Percentiles rank a stretch among this genome's conserved stretches.
Evolutionary conservation across 2,329 filamentous ascomycete genomes (phyloP).

Genomic region (Diaporthe longicolla): DNA sequence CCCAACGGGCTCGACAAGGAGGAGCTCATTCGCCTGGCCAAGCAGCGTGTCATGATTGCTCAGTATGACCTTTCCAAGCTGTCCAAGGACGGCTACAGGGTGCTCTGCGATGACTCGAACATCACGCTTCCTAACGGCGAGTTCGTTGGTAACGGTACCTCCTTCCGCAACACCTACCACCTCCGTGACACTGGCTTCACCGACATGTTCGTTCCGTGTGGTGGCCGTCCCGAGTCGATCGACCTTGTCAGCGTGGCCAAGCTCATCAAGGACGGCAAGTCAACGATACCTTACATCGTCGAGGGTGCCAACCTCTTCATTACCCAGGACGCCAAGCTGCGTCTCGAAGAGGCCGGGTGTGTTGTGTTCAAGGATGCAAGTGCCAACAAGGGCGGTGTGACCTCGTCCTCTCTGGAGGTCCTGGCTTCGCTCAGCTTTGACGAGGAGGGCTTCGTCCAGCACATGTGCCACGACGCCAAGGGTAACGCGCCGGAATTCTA

Average conservation of each 20-base stretch:
- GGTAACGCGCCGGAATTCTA: constrained; percentile 92
- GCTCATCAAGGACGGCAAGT: constrained; percentile 92
- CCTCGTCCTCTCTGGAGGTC: constrained; percentile 95
- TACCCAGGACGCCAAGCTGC: constrained; percentile 96
- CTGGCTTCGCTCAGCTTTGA: constrained; percentile 95
- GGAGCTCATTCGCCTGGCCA: constrained; percentile 88
- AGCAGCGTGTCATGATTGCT: constrained; percentile 88
- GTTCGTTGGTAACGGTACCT: constrained; percentile 88
- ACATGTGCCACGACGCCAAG: constrained; percentile 88
- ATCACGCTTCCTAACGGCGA: constrained; percentile 91
- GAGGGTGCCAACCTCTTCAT: constrained; percentile 99
- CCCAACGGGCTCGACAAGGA: constrained; percentile 88
- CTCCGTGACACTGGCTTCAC: constrained; percentile 82
- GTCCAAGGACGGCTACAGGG: constrained; percentile 88
- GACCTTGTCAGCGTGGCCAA: constrained; percentile 89
- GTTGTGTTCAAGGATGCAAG: constrained; percentile 98
- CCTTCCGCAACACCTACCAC: constrained; percentile 98
- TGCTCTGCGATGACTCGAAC: constrained; percentile 92
- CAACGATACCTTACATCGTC: constrained; percentile 91
- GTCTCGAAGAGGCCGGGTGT: constrained; percentile 94
- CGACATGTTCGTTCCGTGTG: constrained; percentile 95
- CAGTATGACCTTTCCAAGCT: constrained; percentile 89
- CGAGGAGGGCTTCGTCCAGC: constrained; percentile 85
- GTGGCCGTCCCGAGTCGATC: constrained; percentile 96
- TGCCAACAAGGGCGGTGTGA: constrained; percentile 98